Base-by-base conservation (phyloP, 2,329 filamentous ascomycete genomes). In the Ophidiomyces ophidiicola region DNA sequence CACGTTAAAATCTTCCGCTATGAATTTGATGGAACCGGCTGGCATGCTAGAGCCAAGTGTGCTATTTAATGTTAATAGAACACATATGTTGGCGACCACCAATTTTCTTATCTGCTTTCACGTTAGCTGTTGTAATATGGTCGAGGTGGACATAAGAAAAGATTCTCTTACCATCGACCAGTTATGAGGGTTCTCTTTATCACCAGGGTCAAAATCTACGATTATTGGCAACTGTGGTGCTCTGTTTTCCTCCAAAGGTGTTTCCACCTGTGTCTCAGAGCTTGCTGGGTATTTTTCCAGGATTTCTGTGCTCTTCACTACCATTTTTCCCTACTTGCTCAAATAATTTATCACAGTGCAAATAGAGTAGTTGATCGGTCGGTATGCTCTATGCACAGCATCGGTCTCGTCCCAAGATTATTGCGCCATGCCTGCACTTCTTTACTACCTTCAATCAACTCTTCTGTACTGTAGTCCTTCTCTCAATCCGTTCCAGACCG, bases 21-120 rank as follows among this genome's bases (percentile, higher is more conserved):
- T 63, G 42, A 54, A 53, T 8, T 49, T 44, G 15, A 58, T 57
- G 21, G 59, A 56, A 23, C 56, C 57, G 36, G 56, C 58, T 15
- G 60, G 59, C 26, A 64, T 50, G 8, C 57, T 61, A 4, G 60
- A 62, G 11, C 54, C 53, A 18, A 63, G 49, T 5, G 60, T 61
- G 39, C 57, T 61, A 48, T 64, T 63, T 0, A 64, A 60, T 0
- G 59, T 54, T 2, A 42, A 10, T 5, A 52, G 30, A 6, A 54
- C 46, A 15, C 44, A 45, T 20, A 44, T 38, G 8, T 41, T 31
- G 20, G 52, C 42, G 8, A 50, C 33, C 15, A 45, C 33, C 1
- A 42, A 14, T 40, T 52, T 53, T 39, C 48, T 49, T 19, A 18
- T 38, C 42, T 46, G 20, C n/a, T 20, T 12, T 17, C 17, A 26